Evolutionary conservation across 225 moss, liverwort and hornwort genomes (phyloP), one percentile per base, ranked within the genome.

Genomic region (Physcomitrellopsis africana): DNA sequence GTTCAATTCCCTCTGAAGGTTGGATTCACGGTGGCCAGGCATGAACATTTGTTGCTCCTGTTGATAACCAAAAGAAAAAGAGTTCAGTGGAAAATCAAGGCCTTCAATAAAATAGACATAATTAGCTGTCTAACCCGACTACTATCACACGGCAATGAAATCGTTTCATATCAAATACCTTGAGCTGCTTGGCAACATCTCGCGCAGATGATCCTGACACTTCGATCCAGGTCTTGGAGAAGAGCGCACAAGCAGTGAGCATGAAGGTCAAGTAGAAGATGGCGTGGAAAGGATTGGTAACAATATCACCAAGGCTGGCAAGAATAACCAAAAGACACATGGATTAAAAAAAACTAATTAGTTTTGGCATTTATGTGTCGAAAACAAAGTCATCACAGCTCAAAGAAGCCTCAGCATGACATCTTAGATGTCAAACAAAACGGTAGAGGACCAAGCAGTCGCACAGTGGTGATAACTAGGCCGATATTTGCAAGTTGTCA

Each of bases 31-130:
- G 60, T 96, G 96, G 29, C 96, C 96, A 46, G 96, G 96, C 96
- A 96, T 96, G 72, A 96, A 94, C 96, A 96, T 96, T 92, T 96
- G 94, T 91, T 96, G 96, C 71, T 96, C 96, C 94, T 96, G 86
- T 64, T 11, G 11, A 77, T 19, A 23, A 26, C 32, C 32, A 16
- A 49, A 70, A 65, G 27, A 8, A 42, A 56, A 3, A 16, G 22
- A 2, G 10, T n/a, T 61, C 24, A 51, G 68, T 1, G n/a, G 32
- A 37, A 37, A 2, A 37, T 4, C 32, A 37, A 37, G 32, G 32
- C 32, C 7, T 37, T 37, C 32, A 37, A 7, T 37, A 37, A 0
- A 37, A 37, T 7, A 37, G 5, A 37, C 4, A 1, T 37, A 7
- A 37, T 7, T 37, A 2, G 32, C 32, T 37, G 7, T 37, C 32